Conservation (phyloP, 2,329 filamentous ascomycete genomes). For the Tothia fuscella region DNA sequence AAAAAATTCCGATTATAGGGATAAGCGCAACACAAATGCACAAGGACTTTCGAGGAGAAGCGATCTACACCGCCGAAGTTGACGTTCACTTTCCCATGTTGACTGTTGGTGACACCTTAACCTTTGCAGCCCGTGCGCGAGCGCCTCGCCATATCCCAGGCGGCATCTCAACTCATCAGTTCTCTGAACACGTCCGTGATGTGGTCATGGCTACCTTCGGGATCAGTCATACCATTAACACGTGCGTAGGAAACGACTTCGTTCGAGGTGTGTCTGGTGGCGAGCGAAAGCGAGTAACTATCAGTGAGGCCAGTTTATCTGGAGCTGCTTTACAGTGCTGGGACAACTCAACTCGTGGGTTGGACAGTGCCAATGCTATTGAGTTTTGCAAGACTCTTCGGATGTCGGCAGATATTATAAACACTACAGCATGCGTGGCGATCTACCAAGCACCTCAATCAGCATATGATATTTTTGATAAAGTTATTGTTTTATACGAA, state of each 20-base stretch:
- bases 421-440: conserved; percentile 54
- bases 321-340: conserved; percentile 55
- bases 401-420: conserved; percentile 54
- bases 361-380: conserved; percentile 64
- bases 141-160: conserved; percentile 50
- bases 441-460: conserved; percentile 62
- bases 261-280: conserved; percentile 67
- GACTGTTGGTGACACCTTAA: conserved; percentile 66
- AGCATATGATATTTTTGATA: conserved; percentile 58
- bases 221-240: conserved; percentile 61
- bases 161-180: conserved; percentile 42
- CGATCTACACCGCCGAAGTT: conserved; percentile 76
- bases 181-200: conserved; percentile 53
- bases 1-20: conserved; percentile 28
- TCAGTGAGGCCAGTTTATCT: conserved; percentile 64
- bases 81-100: conserved; percentile 72
- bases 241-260: conserved; percentile 62
- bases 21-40: conserved; percentile 64
- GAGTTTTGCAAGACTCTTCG: conserved; percentile 63
- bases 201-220: conserved; percentile 67
- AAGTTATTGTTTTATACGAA: conserved; percentile 50
- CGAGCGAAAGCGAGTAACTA: conserved; percentile 70
- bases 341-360: conserved; percentile 66
- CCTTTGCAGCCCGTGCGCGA: conserved; percentile 61
- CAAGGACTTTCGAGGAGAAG: conserved; percentile 66